Percentiles rank a stretch among this genome's conserved stretches.
Evolutionary conservation across 495 filamentous ascomycete species (phyloP).

Genomic region (Tuber borchii): DNA sequence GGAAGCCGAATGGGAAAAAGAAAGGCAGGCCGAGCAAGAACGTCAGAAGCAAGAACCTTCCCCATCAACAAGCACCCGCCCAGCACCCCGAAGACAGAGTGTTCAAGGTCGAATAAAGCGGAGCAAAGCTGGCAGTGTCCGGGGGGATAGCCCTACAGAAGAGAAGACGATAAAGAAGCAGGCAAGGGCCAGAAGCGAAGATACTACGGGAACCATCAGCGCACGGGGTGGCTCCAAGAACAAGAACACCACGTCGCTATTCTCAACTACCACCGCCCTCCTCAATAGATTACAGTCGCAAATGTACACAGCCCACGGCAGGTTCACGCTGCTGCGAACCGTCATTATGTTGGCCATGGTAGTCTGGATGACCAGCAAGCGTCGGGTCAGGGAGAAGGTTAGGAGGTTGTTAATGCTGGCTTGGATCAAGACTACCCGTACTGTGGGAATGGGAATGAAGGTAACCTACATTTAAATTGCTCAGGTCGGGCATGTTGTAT

Average conservation of each 20-base stretch:
- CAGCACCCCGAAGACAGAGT: conserved; percentile 15
- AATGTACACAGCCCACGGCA: conserved; percentile 31
- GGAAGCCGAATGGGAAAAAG: conserved; percentile 30
- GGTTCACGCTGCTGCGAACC: conserved; percentile 55
- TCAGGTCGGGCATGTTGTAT: neutral
- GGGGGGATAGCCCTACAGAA: conserved; percentile 6
- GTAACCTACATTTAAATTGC: conserved; percentile 79
- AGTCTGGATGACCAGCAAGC: conserved; percentile 65
- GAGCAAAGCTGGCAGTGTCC: conserved; percentile 15
- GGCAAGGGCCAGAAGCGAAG: neutral
- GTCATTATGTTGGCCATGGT: conserved; percentile 78
- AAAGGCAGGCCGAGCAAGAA: conserved; percentile 19
- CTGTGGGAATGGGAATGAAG: conserved; percentile 94
- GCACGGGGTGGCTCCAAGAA: conserved; percentile 37
- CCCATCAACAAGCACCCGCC: conserved; percentile 12
- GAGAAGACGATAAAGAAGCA: conserved; percentile 5
- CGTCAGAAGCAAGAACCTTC: conserved; percentile 12
- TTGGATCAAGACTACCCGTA: conserved; percentile 78
- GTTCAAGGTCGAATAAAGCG: conserved; percentile 17
- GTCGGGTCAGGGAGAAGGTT: conserved; percentile 68
- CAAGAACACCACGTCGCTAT: conserved; percentile 53
- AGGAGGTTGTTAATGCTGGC: conserved; percentile 57
- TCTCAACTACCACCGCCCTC: conserved; percentile 65
- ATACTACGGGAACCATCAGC: conserved; percentile 4
- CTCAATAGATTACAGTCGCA: conserved; percentile 43